Evolutionary conservation across 441 rosid genomes (phyloP).

Genomic region (Rhodomyrtus psidioides): DNA sequence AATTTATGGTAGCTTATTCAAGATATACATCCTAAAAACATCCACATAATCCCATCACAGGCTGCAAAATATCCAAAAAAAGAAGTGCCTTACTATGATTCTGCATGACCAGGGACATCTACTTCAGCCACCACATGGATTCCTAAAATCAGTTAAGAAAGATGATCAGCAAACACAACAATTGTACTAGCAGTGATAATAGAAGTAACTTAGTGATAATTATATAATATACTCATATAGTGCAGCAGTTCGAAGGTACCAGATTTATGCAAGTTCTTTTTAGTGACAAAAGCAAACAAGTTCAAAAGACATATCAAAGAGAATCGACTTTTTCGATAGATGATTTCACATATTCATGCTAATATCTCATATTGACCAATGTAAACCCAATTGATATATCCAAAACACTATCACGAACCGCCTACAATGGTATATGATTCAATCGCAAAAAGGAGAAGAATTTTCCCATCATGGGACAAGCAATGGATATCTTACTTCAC

Average conservation of each 20-base stretch:
- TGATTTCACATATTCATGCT: neutral
- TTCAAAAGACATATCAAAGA: neutral
- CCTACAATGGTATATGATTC: neutral
- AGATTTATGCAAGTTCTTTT: neutral
- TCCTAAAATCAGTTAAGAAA: slow-evolving; percentile 44
- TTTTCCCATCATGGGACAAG: neutral
- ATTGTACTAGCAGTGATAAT: neutral
- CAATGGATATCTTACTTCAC: slow-evolving; percentile 44
- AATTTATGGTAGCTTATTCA: neutral
- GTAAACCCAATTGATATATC: neutral
- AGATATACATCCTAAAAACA: neutral
- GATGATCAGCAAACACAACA: neutral
- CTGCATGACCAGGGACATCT: slow-evolving; percentile 98
- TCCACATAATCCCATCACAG: neutral
- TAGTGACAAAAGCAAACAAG: neutral
- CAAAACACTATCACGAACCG: neutral
- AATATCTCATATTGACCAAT: neutral
- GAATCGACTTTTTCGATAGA: neutral
- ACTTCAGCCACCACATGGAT: slow-evolving; percentile 78
- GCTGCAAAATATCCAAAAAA: neutral
- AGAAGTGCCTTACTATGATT: slow-evolving; percentile 61
- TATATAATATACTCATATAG: neutral
- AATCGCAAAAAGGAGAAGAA: neutral
- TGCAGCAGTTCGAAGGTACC: neutral
- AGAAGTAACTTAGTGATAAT: neutral